These are phyloP conservation scores for Leccinum truebloodii DNA, from an alignment of 768 basidiomycete genomes.

Conservation along the genomic window DNA sequence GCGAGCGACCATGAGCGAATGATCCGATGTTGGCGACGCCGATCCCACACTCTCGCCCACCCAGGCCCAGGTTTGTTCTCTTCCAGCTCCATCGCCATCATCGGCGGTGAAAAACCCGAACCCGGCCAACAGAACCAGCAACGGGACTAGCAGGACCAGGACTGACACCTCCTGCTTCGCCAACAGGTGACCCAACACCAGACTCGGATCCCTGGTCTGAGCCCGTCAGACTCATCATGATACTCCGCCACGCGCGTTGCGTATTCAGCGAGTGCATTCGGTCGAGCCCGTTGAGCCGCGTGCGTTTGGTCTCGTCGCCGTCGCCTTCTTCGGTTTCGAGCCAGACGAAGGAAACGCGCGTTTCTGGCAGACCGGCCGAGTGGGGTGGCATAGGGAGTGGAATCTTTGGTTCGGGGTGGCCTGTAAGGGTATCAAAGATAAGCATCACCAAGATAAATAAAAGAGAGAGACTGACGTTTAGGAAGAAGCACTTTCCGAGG, in stretches of 20 bases:
- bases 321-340: slow-evolving; percentile 38
- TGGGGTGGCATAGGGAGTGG: slow-evolving; percentile 24
- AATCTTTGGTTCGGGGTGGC: slow-evolving; percentile 14
- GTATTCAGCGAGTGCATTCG: slow-evolving; percentile 1
- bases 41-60: background rate
- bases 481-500: slow-evolving; percentile 24
- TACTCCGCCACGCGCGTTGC: slow-evolving; percentile 18
- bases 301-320: slow-evolving; percentile 12
- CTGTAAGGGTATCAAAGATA: slow-evolving; percentile 7
- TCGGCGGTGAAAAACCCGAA: background rate
- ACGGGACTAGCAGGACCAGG: too few species aligned
- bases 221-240: slow-evolving; percentile 26
- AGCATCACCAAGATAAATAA: background rate
- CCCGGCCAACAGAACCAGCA: background rate
- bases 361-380: slow-evolving; percentile 21
- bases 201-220: slow-evolving; percentile 9
- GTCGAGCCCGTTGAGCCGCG: slow-evolving; percentile 3
- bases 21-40: slow-evolving; percentile 11
- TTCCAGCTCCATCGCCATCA: background rate
- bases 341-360: slow-evolving; percentile 51
- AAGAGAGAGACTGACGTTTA: slow-evolving; percentile 8
- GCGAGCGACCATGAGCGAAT: slow-evolving; percentile 21
- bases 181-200: background rate
- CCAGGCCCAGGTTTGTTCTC: background rate
- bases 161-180: background rate